Base-by-base conservation (phyloP, 1,284 basidiomycete genomes). In the Rhodotorula sp. region DNA sequence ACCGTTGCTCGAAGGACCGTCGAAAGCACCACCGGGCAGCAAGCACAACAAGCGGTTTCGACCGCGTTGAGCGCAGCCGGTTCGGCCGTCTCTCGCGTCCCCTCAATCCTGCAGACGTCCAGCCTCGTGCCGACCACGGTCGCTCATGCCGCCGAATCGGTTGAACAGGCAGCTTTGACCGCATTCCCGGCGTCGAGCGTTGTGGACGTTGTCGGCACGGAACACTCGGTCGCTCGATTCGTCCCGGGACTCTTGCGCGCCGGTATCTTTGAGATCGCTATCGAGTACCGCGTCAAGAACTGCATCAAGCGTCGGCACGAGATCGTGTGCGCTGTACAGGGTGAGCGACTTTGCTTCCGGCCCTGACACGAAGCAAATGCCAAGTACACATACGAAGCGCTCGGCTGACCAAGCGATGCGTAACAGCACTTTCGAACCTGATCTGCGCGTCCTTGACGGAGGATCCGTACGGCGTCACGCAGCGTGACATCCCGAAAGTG, bases 391-490 rank as follows among this genome's bases (percentile, higher is more conserved):
- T 34, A 34, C 34, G 34, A 34, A 34, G 34, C 34, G 34, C 34
- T 34, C 34, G 34, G 26, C 21, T 58, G 31, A 58, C 31, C 19
- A 6, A 18, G 50, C 12, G 38, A 8, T 5, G 2, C 38, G 28
- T 16, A 50, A 4, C 76, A 93, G 92, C 87, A 10, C 82, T 93
- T 2, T 86, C 88, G 0, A 84, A 85, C 61, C 83, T 93, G n/a
- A 83, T 86, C 7, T 88, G 87, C 68, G 86, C 87, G 2, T 93
- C 91, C 10, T 81, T 93, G 47, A 83, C 83, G 2, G 91, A 93
- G 80, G 92, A 94, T 80, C 84, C 85, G 38, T 92, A 89, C 77
- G 92, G 92, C 18, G 86, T 89, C 60, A 90, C 92, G 12, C 92
- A 93, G 79, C 84, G 89, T 10, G 90, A 92, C 78, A 91, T 92